These are phyloP conservation scores for Hemerocallis citrina DNA, from an alignment of 106 monocot species.

Conservation along the genomic window DNA sequence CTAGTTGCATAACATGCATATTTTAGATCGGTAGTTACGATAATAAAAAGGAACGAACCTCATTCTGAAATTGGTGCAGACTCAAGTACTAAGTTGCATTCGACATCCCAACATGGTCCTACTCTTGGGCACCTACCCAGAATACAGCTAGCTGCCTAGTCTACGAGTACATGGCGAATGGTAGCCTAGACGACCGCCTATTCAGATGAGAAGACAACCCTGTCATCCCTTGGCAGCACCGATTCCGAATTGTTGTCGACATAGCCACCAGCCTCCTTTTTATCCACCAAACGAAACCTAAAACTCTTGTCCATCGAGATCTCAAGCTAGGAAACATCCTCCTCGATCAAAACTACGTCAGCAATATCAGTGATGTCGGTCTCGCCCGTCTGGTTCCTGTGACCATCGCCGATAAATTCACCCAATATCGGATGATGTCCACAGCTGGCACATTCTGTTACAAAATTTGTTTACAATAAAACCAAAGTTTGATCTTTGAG, in stretches of 20 bases:
- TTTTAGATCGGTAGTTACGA: too few relatives aligned
- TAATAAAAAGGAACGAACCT: too few relatives aligned
- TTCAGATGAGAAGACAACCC: conserved; percentile 24
- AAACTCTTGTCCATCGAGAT: conserved; percentile 53
- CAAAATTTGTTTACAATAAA: too few relatives aligned
- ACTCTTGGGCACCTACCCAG: conserved; percentile 49
- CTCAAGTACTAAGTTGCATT: too few relatives aligned
- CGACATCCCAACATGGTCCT: conserved; percentile 64
- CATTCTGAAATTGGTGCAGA: too few relatives aligned
- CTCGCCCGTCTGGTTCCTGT: conserved; percentile 44
- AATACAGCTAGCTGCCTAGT: too few relatives aligned
- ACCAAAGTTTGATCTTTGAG: too few relatives aligned
- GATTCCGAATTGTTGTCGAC: conserved; percentile 50
- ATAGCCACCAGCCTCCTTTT: conserved; percentile 51
- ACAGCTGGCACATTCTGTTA: conserved; percentile 56
- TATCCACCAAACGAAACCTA: conserved; percentile 49
- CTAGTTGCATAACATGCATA: too few relatives aligned
- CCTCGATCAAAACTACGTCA: conserved; percentile 44
- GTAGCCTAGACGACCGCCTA: conserved; percentile 51
- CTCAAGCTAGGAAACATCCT: conserved; percentile 63
- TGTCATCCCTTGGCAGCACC: conserved; percentile 38
- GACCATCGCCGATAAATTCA: conserved; percentile 27
- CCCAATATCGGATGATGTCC: conserved; percentile 45
- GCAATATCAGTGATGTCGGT: conserved; percentile 56
- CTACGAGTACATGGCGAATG: conserved; percentile 58